A percentile compares a stretch with the other conserved stretches of the same genome.
Conservation (phyloP, 768 basidiomycete genomes). For the Rickenella mellea region DNA sequence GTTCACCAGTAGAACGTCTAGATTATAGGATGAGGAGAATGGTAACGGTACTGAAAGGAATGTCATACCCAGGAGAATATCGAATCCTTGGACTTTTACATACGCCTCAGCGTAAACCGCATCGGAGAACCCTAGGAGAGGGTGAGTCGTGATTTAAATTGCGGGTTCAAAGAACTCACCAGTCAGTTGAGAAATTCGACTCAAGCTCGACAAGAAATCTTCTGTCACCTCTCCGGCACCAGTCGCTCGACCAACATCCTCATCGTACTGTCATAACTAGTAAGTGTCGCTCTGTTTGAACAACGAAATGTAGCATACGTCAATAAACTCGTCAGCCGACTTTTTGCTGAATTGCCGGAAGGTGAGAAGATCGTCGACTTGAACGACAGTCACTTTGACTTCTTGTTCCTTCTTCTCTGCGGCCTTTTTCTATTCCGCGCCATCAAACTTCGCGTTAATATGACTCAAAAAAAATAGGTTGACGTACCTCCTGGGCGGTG, state of each 20-base stretch:
- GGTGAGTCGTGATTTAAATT: conserved; percentile 1
- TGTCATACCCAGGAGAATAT: conserved; percentile 75
- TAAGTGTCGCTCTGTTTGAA: conserved; percentile 3
- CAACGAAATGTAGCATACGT: conserved; percentile 31
- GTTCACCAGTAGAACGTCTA: conserved; percentile 94
- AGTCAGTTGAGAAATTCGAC: conserved; percentile 87
- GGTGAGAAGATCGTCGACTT: conserved; percentile 85
- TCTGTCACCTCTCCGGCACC: conserved; percentile 76
- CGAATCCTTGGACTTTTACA: conserved; percentile 96
- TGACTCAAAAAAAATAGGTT: conserved; percentile 1
- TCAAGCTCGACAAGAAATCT: conserved; percentile 91
- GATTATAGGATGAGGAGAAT: not conserved
- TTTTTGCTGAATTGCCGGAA: conserved; percentile 98
- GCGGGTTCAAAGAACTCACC: conserved; percentile 33
- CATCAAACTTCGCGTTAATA: not conserved
- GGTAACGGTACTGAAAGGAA: not conserved
- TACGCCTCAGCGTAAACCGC: conserved; percentile 97
- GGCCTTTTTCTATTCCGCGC: conserved; percentile 61
- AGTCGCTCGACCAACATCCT: conserved; percentile 84
- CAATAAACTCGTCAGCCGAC: conserved; percentile 66
- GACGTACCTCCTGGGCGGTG: conserved; percentile 77
- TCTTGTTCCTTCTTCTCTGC: conserved; percentile 86
- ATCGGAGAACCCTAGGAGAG: conserved; percentile 80
- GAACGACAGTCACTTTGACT: conserved; percentile 59
- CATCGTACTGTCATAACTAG: conserved; percentile 54